These are phyloP conservation scores for Plasmodiophora brassicae DNA, from an alignment of 208 protist species.

Conservation along the genomic window DNA sequence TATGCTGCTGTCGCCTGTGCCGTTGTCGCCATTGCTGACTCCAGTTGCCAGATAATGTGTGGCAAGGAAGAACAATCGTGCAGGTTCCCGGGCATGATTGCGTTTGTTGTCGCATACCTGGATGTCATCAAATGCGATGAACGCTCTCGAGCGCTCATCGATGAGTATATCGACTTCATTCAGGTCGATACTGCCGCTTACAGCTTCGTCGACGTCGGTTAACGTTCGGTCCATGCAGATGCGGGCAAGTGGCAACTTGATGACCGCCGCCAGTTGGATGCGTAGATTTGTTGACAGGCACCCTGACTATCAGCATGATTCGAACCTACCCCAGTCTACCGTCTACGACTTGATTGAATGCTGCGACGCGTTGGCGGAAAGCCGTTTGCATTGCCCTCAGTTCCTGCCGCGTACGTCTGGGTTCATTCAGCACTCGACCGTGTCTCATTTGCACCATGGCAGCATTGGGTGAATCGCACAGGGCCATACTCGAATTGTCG, in stretches of 20 bases:
- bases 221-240: constrained; percentile 82
- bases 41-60: background rate
- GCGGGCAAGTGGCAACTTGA: constrained; percentile 81
- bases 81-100: constrained; percentile 82
- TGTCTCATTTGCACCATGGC: too few species aligned
- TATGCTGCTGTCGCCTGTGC: constrained; percentile 63
- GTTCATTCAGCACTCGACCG: too few species aligned
- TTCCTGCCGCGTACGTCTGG: background rate
- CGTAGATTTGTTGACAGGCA: constrained; percentile 37
- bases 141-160: constrained; percentile 39
- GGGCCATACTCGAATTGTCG: too few species aligned
- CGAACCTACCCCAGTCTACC: constrained; percentile 28
- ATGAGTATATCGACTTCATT: constrained; percentile 43
- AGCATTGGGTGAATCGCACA: too few species aligned
- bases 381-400: background rate
- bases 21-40: background rate
- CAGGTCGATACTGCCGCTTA: constrained; percentile 9
- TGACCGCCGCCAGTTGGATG: constrained; percentile 71
- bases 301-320: constrained; percentile 45
- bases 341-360: constrained; percentile 38
- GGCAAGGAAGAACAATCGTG: constrained; percentile 75
- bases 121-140: constrained; percentile 64
- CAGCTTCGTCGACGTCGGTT: constrained; percentile 53
- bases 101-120: constrained; percentile 78
- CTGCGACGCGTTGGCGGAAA: background rate